These are phyloP conservation scores for Pyrenophora seminiperda DNA, from an alignment of 2,329 filamentous ascomycete species.

Conservation along the genomic window DNA sequence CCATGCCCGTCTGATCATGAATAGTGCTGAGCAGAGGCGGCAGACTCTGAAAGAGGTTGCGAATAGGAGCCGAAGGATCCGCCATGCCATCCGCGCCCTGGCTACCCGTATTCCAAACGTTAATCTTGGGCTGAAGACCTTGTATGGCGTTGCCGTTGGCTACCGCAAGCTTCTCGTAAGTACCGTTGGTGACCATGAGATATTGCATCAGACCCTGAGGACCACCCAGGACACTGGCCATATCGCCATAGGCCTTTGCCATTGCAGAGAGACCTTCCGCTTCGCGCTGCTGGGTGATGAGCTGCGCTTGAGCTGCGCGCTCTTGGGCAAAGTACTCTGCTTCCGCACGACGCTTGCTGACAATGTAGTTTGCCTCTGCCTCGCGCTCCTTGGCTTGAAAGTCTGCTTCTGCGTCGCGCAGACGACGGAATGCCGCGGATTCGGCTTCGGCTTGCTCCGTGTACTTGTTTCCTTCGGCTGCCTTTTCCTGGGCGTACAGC, in stretches of 20 bases:
- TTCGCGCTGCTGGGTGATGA: conserved; percentile 69
- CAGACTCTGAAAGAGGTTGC: conserved; percentile 83
- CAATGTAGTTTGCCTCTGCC: conserved; percentile 57
- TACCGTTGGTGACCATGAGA: conserved; percentile 85
- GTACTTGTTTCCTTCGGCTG: conserved; percentile 61
- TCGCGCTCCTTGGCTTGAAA: conserved; percentile 49
- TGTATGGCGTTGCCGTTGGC: conserved; percentile 77
- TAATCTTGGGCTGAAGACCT: conserved; percentile 86
- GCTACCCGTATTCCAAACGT: conserved; percentile 81
- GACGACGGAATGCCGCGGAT: conserved; percentile 54
- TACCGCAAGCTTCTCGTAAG: conserved; percentile 75
- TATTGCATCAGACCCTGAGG: conserved; percentile 79
- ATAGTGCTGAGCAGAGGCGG: conserved; percentile 84
- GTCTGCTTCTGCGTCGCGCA: conserved; percentile 52
- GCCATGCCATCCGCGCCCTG: conserved; percentile 52
- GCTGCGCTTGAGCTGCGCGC: conserved; percentile 64
- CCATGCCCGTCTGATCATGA: conserved; percentile 85
- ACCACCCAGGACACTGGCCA: conserved; percentile 75
- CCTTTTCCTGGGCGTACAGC: conserved; percentile 56
- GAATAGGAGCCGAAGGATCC: conserved; percentile 67
- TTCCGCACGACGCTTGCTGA: conserved; percentile 51
- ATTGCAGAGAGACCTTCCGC: conserved; percentile 78
- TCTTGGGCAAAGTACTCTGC: conserved; percentile 50
- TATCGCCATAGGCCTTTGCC: conserved; percentile 77
- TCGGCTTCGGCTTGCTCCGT: conserved; percentile 65